phyloP scores from a whole-genome alignment of 2,329 filamentous ascomycete genomes.

The Apiospora pterosperma region DNA sequence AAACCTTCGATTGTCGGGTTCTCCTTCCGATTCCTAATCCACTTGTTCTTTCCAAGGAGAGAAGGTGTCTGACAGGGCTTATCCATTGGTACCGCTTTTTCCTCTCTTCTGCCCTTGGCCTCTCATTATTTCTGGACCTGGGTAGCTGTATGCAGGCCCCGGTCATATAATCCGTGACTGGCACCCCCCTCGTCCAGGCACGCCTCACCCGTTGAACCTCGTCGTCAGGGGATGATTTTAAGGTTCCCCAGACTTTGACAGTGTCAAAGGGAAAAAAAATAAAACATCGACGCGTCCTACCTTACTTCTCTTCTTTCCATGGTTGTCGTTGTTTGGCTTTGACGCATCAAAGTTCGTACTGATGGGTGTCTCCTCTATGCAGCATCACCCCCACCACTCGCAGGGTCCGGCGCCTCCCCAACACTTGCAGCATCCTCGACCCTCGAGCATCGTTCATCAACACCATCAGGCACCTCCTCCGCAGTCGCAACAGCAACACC shows the following conservation, averaged over 20 bases:
- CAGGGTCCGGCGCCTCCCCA: slow-evolving; percentile 67
- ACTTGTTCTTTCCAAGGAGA: slow-evolving; percentile 25
- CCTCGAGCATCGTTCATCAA: slow-evolving; percentile 70
- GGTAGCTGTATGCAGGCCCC: slow-evolving; percentile 22
- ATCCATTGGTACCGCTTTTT: slow-evolving; percentile 27
- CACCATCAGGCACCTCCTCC: slow-evolving; percentile 67
- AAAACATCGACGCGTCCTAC: slow-evolving; percentile 48
- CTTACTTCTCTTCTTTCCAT: slow-evolving; percentile 37
- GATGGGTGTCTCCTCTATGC: slow-evolving; percentile 60
- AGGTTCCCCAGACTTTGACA: slow-evolving; percentile 41
- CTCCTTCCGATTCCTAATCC: slow-evolving; percentile 32
- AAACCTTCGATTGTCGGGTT: slow-evolving; percentile 34
- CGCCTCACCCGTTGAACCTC: slow-evolving; percentile 36
- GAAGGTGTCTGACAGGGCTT: slow-evolving; percentile 11
- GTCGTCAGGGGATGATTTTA: slow-evolving; percentile 38
- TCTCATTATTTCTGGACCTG: slow-evolving; percentile 2
- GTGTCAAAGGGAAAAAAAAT: slow-evolving; percentile 39
- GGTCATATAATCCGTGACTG: slow-evolving; percentile 27
- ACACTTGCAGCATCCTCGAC: slow-evolving; percentile 68
- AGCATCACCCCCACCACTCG: slow-evolving; percentile 74
- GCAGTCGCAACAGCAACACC: slow-evolving; percentile 52
- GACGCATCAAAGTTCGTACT: slow-evolving; percentile 36
- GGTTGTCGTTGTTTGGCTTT: slow-evolving; percentile 31
- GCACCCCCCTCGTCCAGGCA: slow-evolving; percentile 25
- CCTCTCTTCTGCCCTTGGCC: slow-evolving; percentile 15